These are phyloP conservation scores for Areca catechu DNA, from an alignment of 176 grass and related monocot species.

Conservation along the genomic window DNA sequence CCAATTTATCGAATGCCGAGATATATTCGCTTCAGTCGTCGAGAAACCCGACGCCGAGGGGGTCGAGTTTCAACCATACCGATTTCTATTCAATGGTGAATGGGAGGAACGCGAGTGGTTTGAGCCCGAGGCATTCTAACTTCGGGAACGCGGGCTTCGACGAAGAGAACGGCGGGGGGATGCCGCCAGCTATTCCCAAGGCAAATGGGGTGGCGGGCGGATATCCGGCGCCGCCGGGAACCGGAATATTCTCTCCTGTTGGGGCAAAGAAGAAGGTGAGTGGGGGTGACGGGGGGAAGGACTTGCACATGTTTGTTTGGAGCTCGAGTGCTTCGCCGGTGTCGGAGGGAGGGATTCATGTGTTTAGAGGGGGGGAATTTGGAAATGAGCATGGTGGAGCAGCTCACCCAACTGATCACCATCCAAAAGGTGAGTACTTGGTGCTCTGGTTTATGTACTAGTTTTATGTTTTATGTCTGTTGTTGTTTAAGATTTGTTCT, in stretches of 20 bases:
- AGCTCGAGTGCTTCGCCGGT: constrained; percentile 53
- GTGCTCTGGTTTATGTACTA: not conserved
- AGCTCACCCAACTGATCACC: constrained; percentile 15
- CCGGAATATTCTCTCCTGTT: constrained; percentile 12
- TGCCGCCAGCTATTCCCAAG: constrained; percentile 10
- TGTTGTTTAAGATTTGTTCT: too few species aligned
- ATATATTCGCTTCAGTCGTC: constrained; percentile 91
- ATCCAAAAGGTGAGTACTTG: constrained; percentile 42
- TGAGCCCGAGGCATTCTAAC: constrained; percentile 31
- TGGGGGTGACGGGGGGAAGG: constrained; percentile 38
- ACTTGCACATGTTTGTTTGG: constrained; percentile 78
- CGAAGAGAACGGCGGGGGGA: constrained; percentile 35
- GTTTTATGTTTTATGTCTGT: not conserved
- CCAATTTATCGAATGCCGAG: constrained; percentile 79
- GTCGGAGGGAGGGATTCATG: constrained; percentile 32
- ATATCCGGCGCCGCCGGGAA: constrained; percentile 32
- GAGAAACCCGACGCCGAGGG: constrained; percentile 72
- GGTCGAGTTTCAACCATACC: constrained; percentile 80
- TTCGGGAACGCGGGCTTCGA: constrained; percentile 31
- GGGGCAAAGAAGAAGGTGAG: constrained; percentile 31
- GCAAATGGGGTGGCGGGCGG: constrained; percentile 7
- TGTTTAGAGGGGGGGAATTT: constrained; percentile 40
- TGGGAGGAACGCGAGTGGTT: not conserved
- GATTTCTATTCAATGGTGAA: constrained; percentile 84
- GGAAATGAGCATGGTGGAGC: constrained; percentile 29